phyloP scores from a whole-genome alignment of 2,329 filamentous ascomycete genomes.

The Monosporascus sp. region DNA sequence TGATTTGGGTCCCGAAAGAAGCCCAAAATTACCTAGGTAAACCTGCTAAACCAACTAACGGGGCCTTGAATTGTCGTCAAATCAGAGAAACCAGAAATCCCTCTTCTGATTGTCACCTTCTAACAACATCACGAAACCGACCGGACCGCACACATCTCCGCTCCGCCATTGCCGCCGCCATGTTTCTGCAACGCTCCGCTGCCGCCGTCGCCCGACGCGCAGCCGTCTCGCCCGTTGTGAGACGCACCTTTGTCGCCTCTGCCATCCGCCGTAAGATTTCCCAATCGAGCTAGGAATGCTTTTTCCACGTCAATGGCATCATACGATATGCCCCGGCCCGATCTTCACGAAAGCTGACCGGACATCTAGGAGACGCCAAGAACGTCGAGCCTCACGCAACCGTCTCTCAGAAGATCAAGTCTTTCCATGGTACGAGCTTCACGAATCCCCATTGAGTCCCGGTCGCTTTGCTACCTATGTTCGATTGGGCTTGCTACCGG shows the following conservation, averaged over 20 bases:
- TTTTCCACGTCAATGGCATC: constrained; percentile 13
- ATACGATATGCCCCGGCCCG: constrained; percentile 23
- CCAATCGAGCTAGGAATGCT: not conserved
- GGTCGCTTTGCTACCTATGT: no score
- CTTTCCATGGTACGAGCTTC: constrained; percentile 39
- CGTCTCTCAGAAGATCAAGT: constrained; percentile 34
- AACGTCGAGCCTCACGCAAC: constrained; percentile 42
- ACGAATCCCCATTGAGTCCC: constrained; percentile 8
- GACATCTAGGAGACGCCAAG: constrained; percentile 36
- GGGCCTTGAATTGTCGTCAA: constrained; percentile 21
- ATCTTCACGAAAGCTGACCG: constrained; percentile 29
- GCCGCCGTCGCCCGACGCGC: constrained; percentile 56
- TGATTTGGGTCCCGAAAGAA: not conserved
- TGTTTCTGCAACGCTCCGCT: constrained; percentile 63
- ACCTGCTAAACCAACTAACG: not conserved
- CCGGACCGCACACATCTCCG: constrained; percentile 1
- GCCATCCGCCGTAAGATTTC: constrained; percentile 53
- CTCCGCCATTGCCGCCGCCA: constrained; percentile 31
- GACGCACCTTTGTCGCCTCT: constrained; percentile 56
- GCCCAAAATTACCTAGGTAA: not conserved
- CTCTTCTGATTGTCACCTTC: constrained; percentile 26
- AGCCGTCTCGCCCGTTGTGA: constrained; percentile 46
- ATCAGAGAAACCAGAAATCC: constrained; percentile 47
- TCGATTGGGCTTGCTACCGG: not conserved
- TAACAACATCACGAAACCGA: constrained; percentile 20